A percentile compares a stretch with the other conserved stretches of the same genome.
Conservation (phyloP, 148 eudicot genomes). For the Polygonum aviculare region DNA sequence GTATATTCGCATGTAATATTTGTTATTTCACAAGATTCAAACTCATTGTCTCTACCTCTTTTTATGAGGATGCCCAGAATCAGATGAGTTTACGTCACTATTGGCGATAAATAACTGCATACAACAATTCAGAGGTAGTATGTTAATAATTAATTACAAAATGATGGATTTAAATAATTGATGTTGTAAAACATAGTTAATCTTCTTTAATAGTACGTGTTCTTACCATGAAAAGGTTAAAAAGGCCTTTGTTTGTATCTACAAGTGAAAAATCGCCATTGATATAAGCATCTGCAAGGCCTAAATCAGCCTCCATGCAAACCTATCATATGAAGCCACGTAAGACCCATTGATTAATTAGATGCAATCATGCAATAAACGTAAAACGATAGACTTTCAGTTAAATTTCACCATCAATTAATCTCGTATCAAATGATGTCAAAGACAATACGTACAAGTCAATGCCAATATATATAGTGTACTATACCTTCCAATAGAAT, state of each 20-base stretch:
- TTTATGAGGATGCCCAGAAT: constrained; percentile 6
- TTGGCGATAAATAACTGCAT: constrained; percentile 39
- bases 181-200: neutral
- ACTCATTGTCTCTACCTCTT: neutral
- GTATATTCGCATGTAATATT: too few species aligned
- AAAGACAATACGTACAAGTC: neutral
- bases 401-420: neutral
- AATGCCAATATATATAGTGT: neutral
- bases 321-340: constrained; percentile 32
- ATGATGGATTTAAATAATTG: neutral
- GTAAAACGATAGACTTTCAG: neutral
- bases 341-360: neutral
- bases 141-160: neutral
- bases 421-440: neutral
- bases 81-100: constrained; percentile 49
- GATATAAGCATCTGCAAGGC: constrained; percentile 95
- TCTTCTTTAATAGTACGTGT: too few species aligned
- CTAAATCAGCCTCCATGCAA: constrained; percentile 76
- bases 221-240: constrained; percentile 72
- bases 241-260: constrained; percentile 71
- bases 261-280: constrained; percentile 86
- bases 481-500: constrained; percentile 84
- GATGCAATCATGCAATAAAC: neutral
- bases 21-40: too few species aligned
- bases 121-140: constrained; percentile 5